Base-by-base conservation (phyloP, 306 rosid species). In the Rosa rugosa region DNA sequence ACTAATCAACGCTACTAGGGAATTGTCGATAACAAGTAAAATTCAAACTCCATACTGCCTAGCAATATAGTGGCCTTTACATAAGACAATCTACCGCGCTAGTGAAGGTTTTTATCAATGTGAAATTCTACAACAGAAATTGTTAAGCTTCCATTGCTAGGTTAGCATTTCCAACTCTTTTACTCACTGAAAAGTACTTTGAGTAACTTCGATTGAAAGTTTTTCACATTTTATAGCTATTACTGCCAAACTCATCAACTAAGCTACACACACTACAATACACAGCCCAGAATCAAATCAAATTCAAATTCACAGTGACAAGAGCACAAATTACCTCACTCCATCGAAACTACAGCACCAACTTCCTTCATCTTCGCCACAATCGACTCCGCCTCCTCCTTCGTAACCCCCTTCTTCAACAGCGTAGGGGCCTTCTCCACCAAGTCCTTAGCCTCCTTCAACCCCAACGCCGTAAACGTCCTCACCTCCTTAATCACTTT, bases 371-470 rank as follows among this genome's bases (percentile, higher is more conserved):
- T 83, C 91, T 93, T 95, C 7, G 96, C 91, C 16, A 93, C 84
- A 75, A 93, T 93, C 2, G 75, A 50, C 77, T 95, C 98, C 0
- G 97, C 99, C 77, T 93, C 99, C 79, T 95, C 99, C 75, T 93
- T 95, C 0, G 94, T 87, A 38, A 91, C 92, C 31, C 99, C 97
- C 78, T 91, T 92, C 93, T 94, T 94, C 93, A 94, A 81, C 79
- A 94, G 84, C 0, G 95, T 81, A 0, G 97, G 99, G 49, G 86
- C 90, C 79, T 92, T 92, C 92, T 92, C 97, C 82, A 94, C 99
- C 89, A 94, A 86, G 18, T 94, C 99, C 85, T 94, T 92, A 2
- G 99, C 99, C 79, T 95, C 99, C 89, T 95, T 95, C 97, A 95
- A 83, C 25, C 99, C 99, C 88, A 95, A 85, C 79, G 84, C 91